Base-by-base conservation (phyloP, 2,329 filamentous ascomycete species). In the Paraphoma sp. region DNA sequence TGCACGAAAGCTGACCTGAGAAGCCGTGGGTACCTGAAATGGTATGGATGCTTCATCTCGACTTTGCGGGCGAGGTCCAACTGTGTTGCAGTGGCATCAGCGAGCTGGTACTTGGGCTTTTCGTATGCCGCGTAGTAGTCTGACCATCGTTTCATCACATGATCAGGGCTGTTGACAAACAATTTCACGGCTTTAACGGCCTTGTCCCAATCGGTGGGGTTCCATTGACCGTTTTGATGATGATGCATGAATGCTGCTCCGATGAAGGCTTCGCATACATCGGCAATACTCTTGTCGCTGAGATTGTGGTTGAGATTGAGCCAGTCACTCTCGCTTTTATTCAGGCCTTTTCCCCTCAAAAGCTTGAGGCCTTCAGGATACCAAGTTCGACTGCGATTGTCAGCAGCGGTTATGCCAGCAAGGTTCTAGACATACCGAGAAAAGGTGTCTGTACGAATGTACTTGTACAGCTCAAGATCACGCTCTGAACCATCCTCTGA, bases 241-340 rank as follows among this genome's bases (percentile, higher is more conserved):
- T 84, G 79, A 6, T 84, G 79, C 41, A 89, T 87, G 48, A 87
- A 81, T 0, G 93, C 89, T 2, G 94, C 95, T 6, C 94, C 95
- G 46, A 99, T 98, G 54, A 97, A 79, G 0, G 95, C 94, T 73
- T 98, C 95, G 58, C 92, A 97, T 0, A 98, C 93, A 75, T 98
- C 95, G 3, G 95, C 94, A 68, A 97, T 89, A 0, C 90, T 90
- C 80, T 99, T 99, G 76, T 97, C 91, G 0, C 88, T 89, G 1
- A 99, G 83, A 16, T 66, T 65, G 51, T 70, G 67, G 0, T 79
- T 80, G 70, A 97, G 93, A 9, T 78, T 83, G 6, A 80, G 75
- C 28, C 78, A 80, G 10, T 80, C 75, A 11, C 74, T 65, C 17
- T 76, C 81, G 54, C 79, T 82, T 51, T 79, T 81, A 57, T 82